Evolutionary conservation across 2,329 filamentous ascomycete species (phyloP).

Genomic region (Neofusicoccum cordaticola): DNA sequence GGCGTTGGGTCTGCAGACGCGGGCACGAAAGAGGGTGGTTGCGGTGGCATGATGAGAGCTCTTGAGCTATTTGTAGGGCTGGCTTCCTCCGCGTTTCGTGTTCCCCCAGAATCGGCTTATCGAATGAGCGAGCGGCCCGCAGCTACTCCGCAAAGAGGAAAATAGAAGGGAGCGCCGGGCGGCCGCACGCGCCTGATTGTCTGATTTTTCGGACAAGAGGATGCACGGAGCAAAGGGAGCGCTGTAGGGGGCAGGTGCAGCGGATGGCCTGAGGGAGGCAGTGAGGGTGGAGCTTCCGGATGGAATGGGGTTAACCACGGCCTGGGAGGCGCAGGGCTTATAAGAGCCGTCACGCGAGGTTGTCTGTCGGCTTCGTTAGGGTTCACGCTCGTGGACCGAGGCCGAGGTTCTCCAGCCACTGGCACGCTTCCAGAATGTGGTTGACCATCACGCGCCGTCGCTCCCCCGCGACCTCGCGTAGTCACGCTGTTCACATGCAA

Average conservation of each 20-base stretch:
- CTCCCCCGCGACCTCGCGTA: not conserved
- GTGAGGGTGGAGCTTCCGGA: not conserved
- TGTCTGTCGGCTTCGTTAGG: not conserved
- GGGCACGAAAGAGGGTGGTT: slow-evolving; percentile 19
- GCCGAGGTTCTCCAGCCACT: slow-evolving; percentile 5
- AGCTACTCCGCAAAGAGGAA: slow-evolving; percentile 1
- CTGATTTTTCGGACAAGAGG: not conserved
- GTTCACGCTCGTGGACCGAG: slow-evolving; percentile 4
- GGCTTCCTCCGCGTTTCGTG: slow-evolving; percentile 2
- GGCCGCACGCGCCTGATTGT: not conserved
- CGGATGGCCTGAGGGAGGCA: slow-evolving; percentile 2
- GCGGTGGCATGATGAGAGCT: slow-evolving; percentile 17
- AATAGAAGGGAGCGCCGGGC: not conserved
- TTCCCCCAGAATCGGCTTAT: slow-evolving; percentile 14
- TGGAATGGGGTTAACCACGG: not conserved
- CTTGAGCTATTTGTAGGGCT: slow-evolving; percentile 2
- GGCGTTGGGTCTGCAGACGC: slow-evolving; percentile 2
- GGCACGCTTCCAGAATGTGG: not conserved
- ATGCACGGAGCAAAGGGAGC: slow-evolving; percentile 9
- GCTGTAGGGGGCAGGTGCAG: not conserved
- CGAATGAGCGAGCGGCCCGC: slow-evolving; percentile 11
- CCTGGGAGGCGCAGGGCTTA: slow-evolving; percentile 3
- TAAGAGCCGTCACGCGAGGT: slow-evolving; percentile 8
- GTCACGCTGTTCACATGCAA: slow-evolving; percentile 17
- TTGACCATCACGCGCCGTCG: slow-evolving; percentile 2